These are phyloP conservation scores for Botrytis cinerea DNA, from an alignment of 2,329 filamentous ascomycete genomes.

Conservation along the genomic window DNA sequence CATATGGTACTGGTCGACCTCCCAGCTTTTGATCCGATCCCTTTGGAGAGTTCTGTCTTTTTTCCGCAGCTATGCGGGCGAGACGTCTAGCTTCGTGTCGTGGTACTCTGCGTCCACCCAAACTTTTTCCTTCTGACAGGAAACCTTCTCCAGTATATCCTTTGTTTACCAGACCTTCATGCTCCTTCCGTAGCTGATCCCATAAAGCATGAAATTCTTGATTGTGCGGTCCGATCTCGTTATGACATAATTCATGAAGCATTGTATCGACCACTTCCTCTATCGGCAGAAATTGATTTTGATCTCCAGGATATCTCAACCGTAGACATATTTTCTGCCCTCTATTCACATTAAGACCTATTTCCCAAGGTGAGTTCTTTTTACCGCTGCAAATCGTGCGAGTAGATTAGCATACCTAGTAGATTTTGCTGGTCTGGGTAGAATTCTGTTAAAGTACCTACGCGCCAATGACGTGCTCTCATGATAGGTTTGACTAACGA, in stretches of 20 bases:
- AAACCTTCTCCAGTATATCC: conserved; percentile 93
- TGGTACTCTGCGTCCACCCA: conserved; percentile 69
- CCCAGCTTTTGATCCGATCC: conserved; percentile 74
- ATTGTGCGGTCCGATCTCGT: conserved; percentile 80
- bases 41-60: conserved; percentile 57
- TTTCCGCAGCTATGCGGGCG: conserved; percentile 73
- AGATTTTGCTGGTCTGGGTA: conserved; percentile 73
- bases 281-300: conserved; percentile 74
- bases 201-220: conserved; percentile 80
- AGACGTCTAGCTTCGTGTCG: conserved; percentile 72
- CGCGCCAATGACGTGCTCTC: conserved; percentile 80
- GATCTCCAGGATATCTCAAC: conserved; percentile 74
- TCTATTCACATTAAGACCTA: conserved; percentile 73
- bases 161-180: conserved; percentile 72
- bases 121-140: conserved; percentile 69
- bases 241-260: conserved; percentile 93
- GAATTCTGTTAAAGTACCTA: conserved; percentile 81
- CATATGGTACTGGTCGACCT: conserved; percentile 57
- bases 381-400: background rate
- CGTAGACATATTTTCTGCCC: conserved; percentile 82
- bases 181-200: conserved; percentile 86
- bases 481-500: conserved; percentile 94
- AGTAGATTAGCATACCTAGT: conserved; percentile 55
- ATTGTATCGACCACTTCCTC: conserved; percentile 86
- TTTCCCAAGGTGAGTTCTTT: background rate